Base-by-base conservation (phyloP, 2,329 filamentous ascomycete genomes). In the Trichophaea hybrida region DNA sequence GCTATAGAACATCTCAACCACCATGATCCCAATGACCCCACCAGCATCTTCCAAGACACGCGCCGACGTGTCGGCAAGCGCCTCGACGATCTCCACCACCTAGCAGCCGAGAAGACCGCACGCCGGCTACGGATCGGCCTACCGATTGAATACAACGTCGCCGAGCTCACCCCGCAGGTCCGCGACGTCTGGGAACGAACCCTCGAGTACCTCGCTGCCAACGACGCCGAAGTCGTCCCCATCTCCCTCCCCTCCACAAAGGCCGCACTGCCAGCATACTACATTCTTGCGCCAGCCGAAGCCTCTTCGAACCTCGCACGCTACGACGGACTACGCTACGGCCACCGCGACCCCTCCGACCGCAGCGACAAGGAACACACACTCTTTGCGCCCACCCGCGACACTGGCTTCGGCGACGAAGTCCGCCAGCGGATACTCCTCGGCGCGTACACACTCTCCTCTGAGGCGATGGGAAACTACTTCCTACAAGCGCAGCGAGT, bases 261-360 rank as follows among this genome's bases (percentile, higher is more conserved):
- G 63, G 83, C 87, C 66, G 91, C 93, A 0, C 80, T 98, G 0
- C 87, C 89, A 17, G 86, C 93, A 37, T 98, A 98, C 75, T 98
- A 98, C 72, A 80, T 98, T 59, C 82, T 98, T 59, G 94, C 93
- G 0, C 88, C 93, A 0, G 91, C 93, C 13, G 93, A 98, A 73
- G 93, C 93, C 2, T 88, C 88, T 1, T 97, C 91, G 13, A 98
- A 98, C 69, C 80, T 98, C 1, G 88, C 93, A 59, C 96, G 94
- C 71, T 98, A 96, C 71, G 94, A 98, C 68, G 93, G 93, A 17
- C 82, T 97, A n/a, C 85, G 93, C 8, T 98, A 94, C 72, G 93
- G 93, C 1, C 77, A 76, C 17, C 78, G 82, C 34, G 74, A 74
- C 4, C 69, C 71, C 1, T 71, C 73, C 7, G 69, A 69, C 7